phyloP scores from a whole-genome alignment of 2,329 filamentous ascomycete genomes.

The Fusarium coicis region DNA sequence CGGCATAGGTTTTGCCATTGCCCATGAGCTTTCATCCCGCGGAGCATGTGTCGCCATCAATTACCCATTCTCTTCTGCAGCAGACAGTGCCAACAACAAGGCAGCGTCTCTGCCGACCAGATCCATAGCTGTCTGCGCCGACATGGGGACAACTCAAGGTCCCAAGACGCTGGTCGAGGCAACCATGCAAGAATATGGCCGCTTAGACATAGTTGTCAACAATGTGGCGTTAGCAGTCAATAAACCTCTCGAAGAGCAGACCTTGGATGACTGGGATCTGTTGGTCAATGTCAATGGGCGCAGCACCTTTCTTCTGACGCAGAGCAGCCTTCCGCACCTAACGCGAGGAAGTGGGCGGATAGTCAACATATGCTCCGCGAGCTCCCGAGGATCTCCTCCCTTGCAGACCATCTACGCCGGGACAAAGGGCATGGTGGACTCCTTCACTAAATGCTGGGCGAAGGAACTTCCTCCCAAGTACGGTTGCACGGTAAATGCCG shows the following conservation, averaged over 20 bases:
- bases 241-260: neutral
- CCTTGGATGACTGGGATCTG: neutral
- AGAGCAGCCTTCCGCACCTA: neutral
- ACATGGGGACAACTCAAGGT: neutral
- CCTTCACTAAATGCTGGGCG: neutral
- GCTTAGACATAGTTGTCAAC: neutral
- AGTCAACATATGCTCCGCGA: neutral
- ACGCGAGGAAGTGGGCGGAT: neutral
- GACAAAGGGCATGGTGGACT: neutral
- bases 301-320: neutral
- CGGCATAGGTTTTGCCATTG: neutral
- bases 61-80: neutral
- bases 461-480: neutral
- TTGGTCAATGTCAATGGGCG: neutral
- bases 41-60: neutral
- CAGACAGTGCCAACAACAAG: slow-evolving; percentile 17
- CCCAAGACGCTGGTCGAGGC: neutral
- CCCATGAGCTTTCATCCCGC: neutral
- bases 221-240: neutral
- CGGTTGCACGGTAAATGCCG: neutral
- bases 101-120: neutral
- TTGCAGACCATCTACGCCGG: neutral
- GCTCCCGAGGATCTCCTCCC: neutral
- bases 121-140: neutral
- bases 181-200: neutral